Base-by-base conservation (phyloP, 2,329 filamentous ascomycete species). In the Phoma sp. region DNA sequence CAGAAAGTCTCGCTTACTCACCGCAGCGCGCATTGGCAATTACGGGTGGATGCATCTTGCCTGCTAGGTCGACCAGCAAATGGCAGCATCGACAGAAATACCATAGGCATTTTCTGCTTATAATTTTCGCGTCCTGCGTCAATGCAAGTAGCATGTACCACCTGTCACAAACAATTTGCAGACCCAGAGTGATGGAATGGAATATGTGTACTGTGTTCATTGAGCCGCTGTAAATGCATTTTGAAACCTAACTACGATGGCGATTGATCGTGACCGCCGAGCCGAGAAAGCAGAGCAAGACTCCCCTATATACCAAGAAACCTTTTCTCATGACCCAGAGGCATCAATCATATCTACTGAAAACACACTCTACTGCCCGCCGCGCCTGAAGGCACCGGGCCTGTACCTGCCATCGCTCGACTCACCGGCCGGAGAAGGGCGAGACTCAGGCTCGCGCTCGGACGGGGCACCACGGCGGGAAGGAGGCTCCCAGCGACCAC, bases 401-500 rank as follows among this genome's bases (percentile, higher is more conserved):
- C 73, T 70, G 55, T 77, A 77, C 65, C 73, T 76, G 36, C 74
- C 75, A 59, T 70, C 72, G 47, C 65, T 67, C 7, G 67, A 39
- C 39, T 51, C 66, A 45, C 68, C 64, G 4, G 67, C 60, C 43
- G 69, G 62, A 45, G 68, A 60, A 22, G 59, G 58, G 29, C 66
- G 66, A 5, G 63, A 47, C 55, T 66, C 63, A 27, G 58, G 48
- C 57, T 72, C 65, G 32, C 67, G 54, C 52, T 69, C 64, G 50
- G 57, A 44, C 24, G 52, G 59, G 8, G 52, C 43, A 30, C 60
- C 65, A 39, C 69, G 67, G 30, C 69, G 68, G 44, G 42, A 49
- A 22, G 71, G 69, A 42, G 70, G 58, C 24, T 64, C 67, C 47
- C 67, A 74, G 14, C 64, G 63, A n/a, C 70, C 63, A 33, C 64